Conservation (phyloP, 805 yeast genomes). For the Candida easanensis region DNA sequence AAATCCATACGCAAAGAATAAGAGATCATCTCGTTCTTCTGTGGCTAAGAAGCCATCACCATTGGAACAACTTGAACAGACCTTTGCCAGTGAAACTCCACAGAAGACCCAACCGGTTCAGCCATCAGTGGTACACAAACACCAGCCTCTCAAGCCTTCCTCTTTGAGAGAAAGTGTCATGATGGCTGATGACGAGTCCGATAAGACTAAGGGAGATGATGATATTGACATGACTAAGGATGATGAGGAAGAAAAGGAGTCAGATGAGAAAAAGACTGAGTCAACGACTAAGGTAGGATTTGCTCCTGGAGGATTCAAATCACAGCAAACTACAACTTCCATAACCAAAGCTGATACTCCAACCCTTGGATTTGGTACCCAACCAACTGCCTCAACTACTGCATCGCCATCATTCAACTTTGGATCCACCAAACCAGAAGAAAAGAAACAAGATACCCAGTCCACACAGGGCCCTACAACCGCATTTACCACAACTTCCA, state of each 20-base stretch:
- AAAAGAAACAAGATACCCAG: too few relatives aligned
- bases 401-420: neutral
- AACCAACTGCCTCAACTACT: conserved; percentile 1
- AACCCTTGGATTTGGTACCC: conserved; percentile 1
- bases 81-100: conserved; percentile 11
- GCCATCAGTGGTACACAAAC: conserved; percentile 19
- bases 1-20: conserved; percentile 38
- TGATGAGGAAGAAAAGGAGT: conserved; percentile 11
- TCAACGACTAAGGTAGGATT: too few relatives aligned
- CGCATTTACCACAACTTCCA: neutral
- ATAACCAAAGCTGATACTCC: conserved; percentile 1
- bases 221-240: neutral
- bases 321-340: neutral
- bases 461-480: neutral
- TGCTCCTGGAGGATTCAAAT: too few relatives aligned
- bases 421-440: neutral
- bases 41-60: conserved; percentile 15
- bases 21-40: conserved; percentile 2
- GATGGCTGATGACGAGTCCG: conserved; percentile 14
- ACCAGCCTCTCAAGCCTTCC: conserved; percentile 37
- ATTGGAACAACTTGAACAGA: conserved; percentile 23
- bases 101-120: neutral
- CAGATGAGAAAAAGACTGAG: conserved; percentile 4
- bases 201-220: neutral
- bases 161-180: conserved; percentile 34